A percentile compares a stretch with the other conserved stretches of the same genome.
Conservation (phyloP, 1,284 basidiomycete species). For the Pseudozyma tsukubaensis region DNA sequence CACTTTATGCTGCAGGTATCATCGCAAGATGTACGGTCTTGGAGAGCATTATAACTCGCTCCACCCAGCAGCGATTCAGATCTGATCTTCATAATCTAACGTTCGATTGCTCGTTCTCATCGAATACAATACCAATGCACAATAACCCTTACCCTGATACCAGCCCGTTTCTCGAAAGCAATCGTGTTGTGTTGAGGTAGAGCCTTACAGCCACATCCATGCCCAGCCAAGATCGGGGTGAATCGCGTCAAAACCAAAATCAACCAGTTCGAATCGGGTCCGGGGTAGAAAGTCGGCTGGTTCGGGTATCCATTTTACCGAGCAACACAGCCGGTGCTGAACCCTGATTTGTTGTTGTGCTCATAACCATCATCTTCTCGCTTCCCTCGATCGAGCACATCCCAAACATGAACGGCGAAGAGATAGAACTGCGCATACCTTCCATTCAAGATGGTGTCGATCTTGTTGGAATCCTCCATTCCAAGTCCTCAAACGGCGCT, state of each 20-base stretch:
- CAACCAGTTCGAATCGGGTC: too few species aligned
- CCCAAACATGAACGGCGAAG: constrained; percentile 17
- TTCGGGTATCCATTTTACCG: background rate
- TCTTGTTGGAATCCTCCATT: constrained; percentile 26
- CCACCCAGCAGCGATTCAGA: constrained; percentile 22
- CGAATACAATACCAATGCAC: background rate
- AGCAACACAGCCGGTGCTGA: too few species aligned
- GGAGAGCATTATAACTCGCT: constrained; percentile 68
- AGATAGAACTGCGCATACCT: constrained; percentile 20
- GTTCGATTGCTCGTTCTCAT: background rate
- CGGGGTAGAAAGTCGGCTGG: too few species aligned
- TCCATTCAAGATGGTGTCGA: constrained; percentile 16
- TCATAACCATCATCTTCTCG: background rate
- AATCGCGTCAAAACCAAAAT: too few species aligned
- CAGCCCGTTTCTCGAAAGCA: too few species aligned
- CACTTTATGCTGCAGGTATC: constrained; percentile 18
- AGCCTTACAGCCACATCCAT: too few species aligned
- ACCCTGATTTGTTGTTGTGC: too few species aligned
- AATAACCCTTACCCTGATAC: too few species aligned
- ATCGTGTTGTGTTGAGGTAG: too few species aligned
- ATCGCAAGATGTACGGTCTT: constrained; percentile 65
- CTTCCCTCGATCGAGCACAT: background rate
- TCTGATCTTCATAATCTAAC: too few species aligned
- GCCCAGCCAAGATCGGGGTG: too few species aligned
- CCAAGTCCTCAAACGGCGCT: background rate